Evolutionary conservation across 768 basidiomycete species (phyloP).

Genomic region (Pisolithus microcarpus): DNA sequence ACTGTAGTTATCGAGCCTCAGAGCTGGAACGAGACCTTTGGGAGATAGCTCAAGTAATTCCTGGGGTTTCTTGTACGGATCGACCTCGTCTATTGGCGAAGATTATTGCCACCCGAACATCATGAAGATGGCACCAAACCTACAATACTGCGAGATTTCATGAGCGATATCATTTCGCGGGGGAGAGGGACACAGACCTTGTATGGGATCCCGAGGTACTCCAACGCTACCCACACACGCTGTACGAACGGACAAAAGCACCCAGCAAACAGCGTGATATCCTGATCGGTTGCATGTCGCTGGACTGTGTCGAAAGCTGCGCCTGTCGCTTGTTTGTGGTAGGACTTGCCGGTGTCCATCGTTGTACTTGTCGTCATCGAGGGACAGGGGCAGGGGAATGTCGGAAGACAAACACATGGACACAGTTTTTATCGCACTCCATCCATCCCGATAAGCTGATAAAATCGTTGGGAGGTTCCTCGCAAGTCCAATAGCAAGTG

Average conservation of each 20-base stretch:
- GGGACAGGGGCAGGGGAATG: no score
- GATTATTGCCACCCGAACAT: neutral
- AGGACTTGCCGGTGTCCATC: conserved; percentile 33
- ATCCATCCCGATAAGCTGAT: no score
- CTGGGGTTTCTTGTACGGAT: conserved; percentile 75
- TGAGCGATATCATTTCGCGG: neutral
- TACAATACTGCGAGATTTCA: conserved; percentile 31
- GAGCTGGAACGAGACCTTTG: conserved; percentile 71
- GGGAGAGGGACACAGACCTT: conserved; percentile 35
- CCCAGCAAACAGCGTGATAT: conserved; percentile 61
- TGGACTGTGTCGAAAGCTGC: conserved; percentile 51
- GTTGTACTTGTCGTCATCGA: conserved; percentile 1
- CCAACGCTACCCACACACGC: conserved; percentile 70
- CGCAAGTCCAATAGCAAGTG: no score
- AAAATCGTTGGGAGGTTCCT: no score
- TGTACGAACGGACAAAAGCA: conserved; percentile 84
- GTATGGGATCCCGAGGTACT: conserved; percentile 65
- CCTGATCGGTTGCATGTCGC: conserved; percentile 37
- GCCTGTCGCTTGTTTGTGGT: conserved; percentile 39
- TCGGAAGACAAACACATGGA: no score
- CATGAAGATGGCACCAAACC: conserved; percentile 3
- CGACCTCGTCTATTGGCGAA: conserved; percentile 55
- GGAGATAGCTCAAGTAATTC: conserved; percentile 78
- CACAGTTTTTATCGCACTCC: no score
- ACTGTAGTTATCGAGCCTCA: conserved; percentile 45